A percentile compares a stretch with the other conserved stretches of the same genome.
phyloP scores from a whole-genome alignment of 2,329 filamentous ascomycete genomes.

The Paecilomyces dactylethromorphus region DNA sequence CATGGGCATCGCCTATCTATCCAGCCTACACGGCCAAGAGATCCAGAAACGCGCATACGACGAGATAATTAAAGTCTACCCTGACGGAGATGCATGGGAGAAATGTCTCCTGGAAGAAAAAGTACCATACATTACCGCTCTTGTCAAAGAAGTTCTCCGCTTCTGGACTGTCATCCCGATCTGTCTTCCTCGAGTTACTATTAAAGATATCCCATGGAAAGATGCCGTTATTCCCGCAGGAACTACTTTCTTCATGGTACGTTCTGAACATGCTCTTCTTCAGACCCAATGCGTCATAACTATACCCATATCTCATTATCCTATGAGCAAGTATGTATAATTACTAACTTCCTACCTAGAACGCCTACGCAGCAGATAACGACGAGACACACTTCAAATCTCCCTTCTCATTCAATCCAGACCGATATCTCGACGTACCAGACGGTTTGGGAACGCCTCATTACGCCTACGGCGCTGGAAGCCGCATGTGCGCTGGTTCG shows the following conservation, averaged over 20 bases:
- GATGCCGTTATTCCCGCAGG: conserved; percentile 63
- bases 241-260: conserved; percentile 71
- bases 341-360: conserved; percentile 36
- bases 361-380: conserved; percentile 68
- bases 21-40: conserved; percentile 59
- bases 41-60: conserved; percentile 64
- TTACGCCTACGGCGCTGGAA: conserved; percentile 57
- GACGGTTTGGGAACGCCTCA: conserved; percentile 52
- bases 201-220: conserved; percentile 66
- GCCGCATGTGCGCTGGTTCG: conserved; percentile 57
- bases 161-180: conserved; percentile 78
- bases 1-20: conserved; percentile 71
- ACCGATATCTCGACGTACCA: conserved; percentile 57
- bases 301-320: neutral
- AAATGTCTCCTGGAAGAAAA: conserved; percentile 67
- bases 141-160: conserved; percentile 71
- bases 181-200: conserved; percentile 64
- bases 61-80: conserved; percentile 66
- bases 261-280: neutral
- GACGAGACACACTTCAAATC: conserved; percentile 62
- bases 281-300: neutral
- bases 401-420: conserved; percentile 59
- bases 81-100: conserved; percentile 69
- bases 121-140: conserved; percentile 66
- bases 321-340: neutral